A percentile compares a stretch with the other conserved stretches of the same genome.
Evolutionary conservation across 352 stramenopile species (phyloP).

Genomic region (Hyaloperonospora brassicae): DNA sequence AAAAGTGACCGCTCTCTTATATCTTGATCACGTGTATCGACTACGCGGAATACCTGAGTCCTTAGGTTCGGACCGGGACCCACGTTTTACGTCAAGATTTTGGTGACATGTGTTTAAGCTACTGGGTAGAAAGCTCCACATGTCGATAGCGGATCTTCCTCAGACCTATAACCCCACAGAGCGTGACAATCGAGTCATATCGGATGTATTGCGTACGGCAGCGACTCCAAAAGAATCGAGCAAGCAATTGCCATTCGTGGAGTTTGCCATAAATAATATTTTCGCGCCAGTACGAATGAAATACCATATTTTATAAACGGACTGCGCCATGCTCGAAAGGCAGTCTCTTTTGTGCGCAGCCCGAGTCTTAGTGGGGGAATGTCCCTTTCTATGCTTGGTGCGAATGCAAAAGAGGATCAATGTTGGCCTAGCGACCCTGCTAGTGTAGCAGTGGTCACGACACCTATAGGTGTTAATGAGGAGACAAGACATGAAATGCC

Average conservation of each 20-base stretch:
- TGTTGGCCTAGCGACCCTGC: not conserved
- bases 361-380: not conserved
- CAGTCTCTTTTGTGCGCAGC: not conserved
- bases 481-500: not conserved
- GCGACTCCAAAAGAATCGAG: not conserved
- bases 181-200: not conserved
- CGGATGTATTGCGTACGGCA: not conserved
- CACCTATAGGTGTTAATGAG: not conserved
- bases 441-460: not conserved
- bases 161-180: constrained; percentile 2
- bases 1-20: no score
- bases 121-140: no score
- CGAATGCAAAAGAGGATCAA: not conserved
- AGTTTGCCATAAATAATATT: not conserved
- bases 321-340: not conserved
- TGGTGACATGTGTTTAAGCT: no score
- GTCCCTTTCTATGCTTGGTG: not conserved
- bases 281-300: not conserved
- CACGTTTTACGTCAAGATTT: no score
- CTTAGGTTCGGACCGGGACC: no score
- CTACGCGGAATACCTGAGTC: no score
- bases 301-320: not conserved
- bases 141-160: constrained; percentile 1
- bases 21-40: no score
- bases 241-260: not conserved